phyloP scores from a whole-genome alignment of 2,329 filamentous ascomycete genomes.

The Aspergillus pseudonomiae region DNA sequence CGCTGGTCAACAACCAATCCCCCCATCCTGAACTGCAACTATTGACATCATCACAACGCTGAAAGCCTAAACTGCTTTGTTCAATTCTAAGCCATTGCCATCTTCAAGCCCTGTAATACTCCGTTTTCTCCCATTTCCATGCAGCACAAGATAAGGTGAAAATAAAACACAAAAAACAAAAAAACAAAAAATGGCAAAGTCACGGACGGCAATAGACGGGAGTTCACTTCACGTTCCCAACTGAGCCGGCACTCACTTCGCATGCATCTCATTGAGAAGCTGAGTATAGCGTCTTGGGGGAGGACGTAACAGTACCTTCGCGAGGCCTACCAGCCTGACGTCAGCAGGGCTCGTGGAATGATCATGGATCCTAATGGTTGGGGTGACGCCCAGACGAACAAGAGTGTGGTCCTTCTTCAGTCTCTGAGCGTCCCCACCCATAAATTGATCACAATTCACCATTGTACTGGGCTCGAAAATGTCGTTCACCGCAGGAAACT shows the following conservation, averaged over 20 bases:
- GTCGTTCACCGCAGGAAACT: conserved; percentile 28
- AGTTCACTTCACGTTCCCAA: not conserved
- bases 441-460: conserved; percentile 26
- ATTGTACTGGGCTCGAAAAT: conserved; percentile 30
- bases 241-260: not conserved
- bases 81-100: not conserved
- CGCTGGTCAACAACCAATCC: not conserved
- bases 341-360: conserved; percentile 16
- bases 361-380: conserved; percentile 24
- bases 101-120: not conserved
- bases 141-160: not conserved
- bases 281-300: conserved; percentile 1
- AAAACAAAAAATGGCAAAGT: no score
- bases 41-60: not conserved
- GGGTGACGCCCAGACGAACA: conserved; percentile 28
- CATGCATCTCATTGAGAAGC: not conserved
- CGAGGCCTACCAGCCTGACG: conserved; percentile 19
- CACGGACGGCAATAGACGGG: not conserved
- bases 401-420: conserved; percentile 17
- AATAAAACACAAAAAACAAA: not conserved
- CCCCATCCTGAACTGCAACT: not conserved
- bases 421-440: conserved; percentile 16
- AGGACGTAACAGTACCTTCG: conserved; percentile 24
- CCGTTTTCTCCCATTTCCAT: not conserved
- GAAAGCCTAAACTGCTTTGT: not conserved